Conservation (phyloP, 805 yeast species). For the Candida pseudofarinosa region DNA sequence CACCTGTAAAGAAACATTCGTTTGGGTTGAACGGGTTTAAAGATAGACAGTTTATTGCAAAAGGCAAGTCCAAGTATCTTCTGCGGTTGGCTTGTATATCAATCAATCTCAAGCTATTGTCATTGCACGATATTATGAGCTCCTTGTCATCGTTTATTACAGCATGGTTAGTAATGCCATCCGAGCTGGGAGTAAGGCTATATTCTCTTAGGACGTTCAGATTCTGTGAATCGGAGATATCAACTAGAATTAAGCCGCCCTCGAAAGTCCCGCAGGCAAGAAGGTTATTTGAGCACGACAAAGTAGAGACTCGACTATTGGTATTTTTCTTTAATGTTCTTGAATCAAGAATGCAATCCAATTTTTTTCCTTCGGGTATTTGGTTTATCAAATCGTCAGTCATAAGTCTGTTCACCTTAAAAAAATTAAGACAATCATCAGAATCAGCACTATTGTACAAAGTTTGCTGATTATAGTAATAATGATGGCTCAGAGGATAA, state of each 20-base stretch:
- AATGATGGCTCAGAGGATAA: slow-evolving; percentile 35
- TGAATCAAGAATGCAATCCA: slow-evolving; percentile 39
- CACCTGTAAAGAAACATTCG: slow-evolving; percentile 49
- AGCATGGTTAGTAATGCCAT: slow-evolving; percentile 53
- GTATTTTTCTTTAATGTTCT: slow-evolving; percentile 21
- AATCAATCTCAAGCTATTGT: slow-evolving; percentile 36
- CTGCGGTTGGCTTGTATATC: slow-evolving; percentile 26
- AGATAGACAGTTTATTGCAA: slow-evolving; percentile 50
- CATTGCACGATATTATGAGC: slow-evolving; percentile 50
- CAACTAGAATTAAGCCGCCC: slow-evolving; percentile 45
- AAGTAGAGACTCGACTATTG: slow-evolving; percentile 44
- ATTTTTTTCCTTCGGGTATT: slow-evolving; percentile 20
- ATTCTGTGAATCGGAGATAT: slow-evolving; percentile 21
- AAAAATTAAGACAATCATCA: slow-evolving; percentile 28
- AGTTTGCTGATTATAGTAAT: slow-evolving; percentile 25
- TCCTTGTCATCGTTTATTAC: slow-evolving; percentile 28
- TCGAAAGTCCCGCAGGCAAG: slow-evolving; percentile 52
- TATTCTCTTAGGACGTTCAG: slow-evolving; percentile 27
- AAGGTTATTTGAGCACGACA: slow-evolving; percentile 38
- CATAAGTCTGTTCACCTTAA: slow-evolving; percentile 32
- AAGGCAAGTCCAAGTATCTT: slow-evolving; percentile 26
- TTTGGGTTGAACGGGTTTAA: slow-evolving; percentile 34
- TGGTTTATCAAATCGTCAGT: slow-evolving; percentile 18
- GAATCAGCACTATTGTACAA: slow-evolving; percentile 20
- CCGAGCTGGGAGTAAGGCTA: slow-evolving; percentile 36